A percentile compares a stretch with the other conserved stretches of the same genome.
Conservation (phyloP, 2,329 filamentous ascomycete genomes). For the Colletotrichum paranaense region DNA sequence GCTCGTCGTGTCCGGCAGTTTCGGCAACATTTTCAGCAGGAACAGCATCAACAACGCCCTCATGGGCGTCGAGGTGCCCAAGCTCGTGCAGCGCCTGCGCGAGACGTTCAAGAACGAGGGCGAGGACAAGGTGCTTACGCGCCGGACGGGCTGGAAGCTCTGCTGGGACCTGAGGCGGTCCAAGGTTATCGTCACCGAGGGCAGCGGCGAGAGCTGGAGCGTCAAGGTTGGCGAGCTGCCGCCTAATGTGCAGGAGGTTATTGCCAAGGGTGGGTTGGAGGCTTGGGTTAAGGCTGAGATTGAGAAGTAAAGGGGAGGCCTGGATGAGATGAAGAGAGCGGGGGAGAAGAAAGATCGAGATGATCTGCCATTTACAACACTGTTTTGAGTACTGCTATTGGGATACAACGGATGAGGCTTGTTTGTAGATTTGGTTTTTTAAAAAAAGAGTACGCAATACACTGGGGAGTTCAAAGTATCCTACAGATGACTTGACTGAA, state of each 20-base stretch:
- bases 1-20: constrained; percentile 83
- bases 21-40: constrained; percentile 84
- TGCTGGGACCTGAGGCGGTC: constrained; percentile 83
- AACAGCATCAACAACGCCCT: constrained; percentile 86
- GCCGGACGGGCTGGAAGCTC: constrained; percentile 85
- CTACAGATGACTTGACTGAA: too few species aligned
- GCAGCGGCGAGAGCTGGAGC: constrained; percentile 75
- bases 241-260: constrained; percentile 88
- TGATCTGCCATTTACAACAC: not conserved
- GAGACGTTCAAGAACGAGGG: constrained; percentile 65
- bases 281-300: constrained; percentile 85
- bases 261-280: constrained; percentile 81
- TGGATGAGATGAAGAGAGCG: not conserved
- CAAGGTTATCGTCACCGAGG: constrained; percentile 77
- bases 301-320: not conserved
- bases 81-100: constrained; percentile 73
- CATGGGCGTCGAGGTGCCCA: constrained; percentile 77
- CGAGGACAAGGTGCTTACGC: constrained; percentile 67
- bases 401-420: not conserved
- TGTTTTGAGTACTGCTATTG: constrained; percentile 4
- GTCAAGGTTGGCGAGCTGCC: constrained; percentile 87
- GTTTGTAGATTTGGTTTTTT: constrained; percentile 3
- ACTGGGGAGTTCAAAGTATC: not conserved
- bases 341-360: not conserved
- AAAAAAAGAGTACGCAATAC: not conserved